phyloP scores from a whole-genome alignment of 2,329 filamentous ascomycete genomes.

The Curvularia verruculosa region DNA sequence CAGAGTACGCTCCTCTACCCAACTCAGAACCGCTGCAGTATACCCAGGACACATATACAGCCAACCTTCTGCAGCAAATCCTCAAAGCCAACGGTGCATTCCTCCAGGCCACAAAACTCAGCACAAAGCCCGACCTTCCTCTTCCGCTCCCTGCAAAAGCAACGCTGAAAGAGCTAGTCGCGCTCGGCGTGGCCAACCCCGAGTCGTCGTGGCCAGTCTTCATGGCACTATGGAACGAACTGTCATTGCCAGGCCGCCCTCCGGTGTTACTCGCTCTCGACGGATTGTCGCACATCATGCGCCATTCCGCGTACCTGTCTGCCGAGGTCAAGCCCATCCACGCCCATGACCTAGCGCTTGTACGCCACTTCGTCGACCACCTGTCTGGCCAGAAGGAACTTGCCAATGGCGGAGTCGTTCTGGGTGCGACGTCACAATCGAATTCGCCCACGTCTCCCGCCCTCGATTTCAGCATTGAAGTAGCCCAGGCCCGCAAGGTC shows the following conservation, averaged over 20 bases:
- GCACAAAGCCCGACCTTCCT: constrained; percentile 63
- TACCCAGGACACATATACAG: constrained; percentile 77
- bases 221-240: constrained; percentile 79
- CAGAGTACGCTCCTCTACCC: constrained; percentile 76
- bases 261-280: constrained; percentile 79
- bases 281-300: constrained; percentile 81
- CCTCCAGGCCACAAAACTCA: constrained; percentile 61
- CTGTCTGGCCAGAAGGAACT: constrained; percentile 59
- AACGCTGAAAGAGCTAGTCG: constrained; percentile 71
- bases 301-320: constrained; percentile 74
- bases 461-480: constrained; percentile 70
- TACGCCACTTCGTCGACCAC: constrained; percentile 75
- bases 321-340: constrained; percentile 77
- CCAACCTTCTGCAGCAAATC: constrained; percentile 75
- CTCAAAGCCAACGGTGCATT: constrained; percentile 72
- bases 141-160: constrained; percentile 63
- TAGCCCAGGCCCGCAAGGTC: constrained; percentile 54
- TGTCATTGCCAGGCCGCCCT: constrained; percentile 64
- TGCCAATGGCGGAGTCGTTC: constrained; percentile 77
- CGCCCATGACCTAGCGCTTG: constrained; percentile 79
- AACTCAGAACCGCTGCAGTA: constrained; percentile 64
- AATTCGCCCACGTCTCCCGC: constrained; percentile 70
- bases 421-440: constrained; percentile 75
- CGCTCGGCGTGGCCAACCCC: constrained; percentile 72
- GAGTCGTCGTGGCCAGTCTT: constrained; percentile 83